Evolutionary conservation across 1,139 yeast species (phyloP).

Genomic region (Pichia sp.): DNA sequence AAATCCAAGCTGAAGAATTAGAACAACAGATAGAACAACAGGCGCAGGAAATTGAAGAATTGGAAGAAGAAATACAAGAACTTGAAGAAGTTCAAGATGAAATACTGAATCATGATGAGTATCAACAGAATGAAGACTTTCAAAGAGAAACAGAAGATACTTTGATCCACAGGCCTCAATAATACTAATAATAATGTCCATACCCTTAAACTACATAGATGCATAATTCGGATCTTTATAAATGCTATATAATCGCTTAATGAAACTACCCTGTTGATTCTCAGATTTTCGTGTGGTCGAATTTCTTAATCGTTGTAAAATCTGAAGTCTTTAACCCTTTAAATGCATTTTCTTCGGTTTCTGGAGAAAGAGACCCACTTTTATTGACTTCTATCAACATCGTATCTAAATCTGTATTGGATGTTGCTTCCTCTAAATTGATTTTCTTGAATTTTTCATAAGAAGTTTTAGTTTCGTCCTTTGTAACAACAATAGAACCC

Average conservation of each 20-base stretch:
- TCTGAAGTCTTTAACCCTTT: constrained; percentile 21
- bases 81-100: neutral
- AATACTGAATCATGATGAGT: too few relatives aligned
- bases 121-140: too few relatives aligned
- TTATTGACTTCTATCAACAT: constrained; percentile 12
- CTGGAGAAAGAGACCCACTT: neutral
- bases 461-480: neutral
- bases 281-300: constrained; percentile 8
- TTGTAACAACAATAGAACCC: neutral
- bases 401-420: constrained; percentile 11
- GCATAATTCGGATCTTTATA: too few relatives aligned
- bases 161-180: constrained; percentile 1
- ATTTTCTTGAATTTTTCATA: constrained; percentile 11
- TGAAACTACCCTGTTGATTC: neutral
- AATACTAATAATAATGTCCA: too few relatives aligned
- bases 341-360: constrained; percentile 10
- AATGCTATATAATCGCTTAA: too few relatives aligned
- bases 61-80: neutral
- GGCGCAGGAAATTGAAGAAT: neutral
- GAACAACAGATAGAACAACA: too few relatives aligned
- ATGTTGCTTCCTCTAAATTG: constrained; percentile 3
- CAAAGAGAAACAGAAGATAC: constrained; percentile 10
- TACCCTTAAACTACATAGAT: too few relatives aligned
- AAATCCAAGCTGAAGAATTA: too few relatives aligned
- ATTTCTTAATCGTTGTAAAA: constrained; percentile 17